phyloP scores from a whole-genome alignment of 2,329 filamentous ascomycete genomes.

The Talaromyces sp. region DNA sequence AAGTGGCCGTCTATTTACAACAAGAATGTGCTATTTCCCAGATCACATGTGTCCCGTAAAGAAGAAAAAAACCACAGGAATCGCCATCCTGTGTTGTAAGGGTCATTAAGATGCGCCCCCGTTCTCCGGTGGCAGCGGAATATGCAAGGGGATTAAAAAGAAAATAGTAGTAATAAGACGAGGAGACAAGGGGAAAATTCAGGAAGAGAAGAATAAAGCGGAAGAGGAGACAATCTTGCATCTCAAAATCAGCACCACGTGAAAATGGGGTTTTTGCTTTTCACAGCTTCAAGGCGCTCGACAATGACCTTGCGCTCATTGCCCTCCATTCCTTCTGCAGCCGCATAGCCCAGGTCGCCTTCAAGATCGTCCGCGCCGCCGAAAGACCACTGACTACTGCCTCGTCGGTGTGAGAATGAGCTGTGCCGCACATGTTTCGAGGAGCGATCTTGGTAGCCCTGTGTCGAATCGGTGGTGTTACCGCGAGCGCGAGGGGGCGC shows the following conservation, averaged over 20 bases:
- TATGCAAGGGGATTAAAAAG: not conserved
- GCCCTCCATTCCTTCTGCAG: slow-evolving; percentile 88
- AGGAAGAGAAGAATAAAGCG: not conserved
- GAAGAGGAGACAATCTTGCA: not conserved
- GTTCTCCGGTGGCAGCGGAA: not conserved
- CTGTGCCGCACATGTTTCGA: slow-evolving; percentile 23
- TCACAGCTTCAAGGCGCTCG: slow-evolving; percentile 90
- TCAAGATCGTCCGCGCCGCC: slow-evolving; percentile 69
- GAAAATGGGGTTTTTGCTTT: slow-evolving; percentile 92
- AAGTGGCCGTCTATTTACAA: not conserved
- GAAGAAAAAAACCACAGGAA: not conserved
- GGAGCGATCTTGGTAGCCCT: slow-evolving; percentile 16
- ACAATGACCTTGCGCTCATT: slow-evolving; percentile 93
- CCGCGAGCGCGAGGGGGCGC: slow-evolving; percentile 15
- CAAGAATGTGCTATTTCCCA: not conserved
- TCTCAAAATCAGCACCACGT: slow-evolving; percentile 76
- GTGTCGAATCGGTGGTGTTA: slow-evolving; percentile 16
- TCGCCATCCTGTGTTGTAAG: slow-evolving; percentile 1
- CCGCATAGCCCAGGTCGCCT: slow-evolving; percentile 90
- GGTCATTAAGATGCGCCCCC: slow-evolving; percentile 4
- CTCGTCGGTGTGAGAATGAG: slow-evolving; percentile 38
- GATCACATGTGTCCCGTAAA: not conserved
- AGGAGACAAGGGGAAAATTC: slow-evolving; percentile 3
- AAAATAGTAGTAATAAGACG: slow-evolving; percentile 11
- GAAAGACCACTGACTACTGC: slow-evolving; percentile 43